These are phyloP conservation scores for Dentipellis fragilis DNA, from an alignment of 768 basidiomycete genomes.

Conservation along the genomic window DNA sequence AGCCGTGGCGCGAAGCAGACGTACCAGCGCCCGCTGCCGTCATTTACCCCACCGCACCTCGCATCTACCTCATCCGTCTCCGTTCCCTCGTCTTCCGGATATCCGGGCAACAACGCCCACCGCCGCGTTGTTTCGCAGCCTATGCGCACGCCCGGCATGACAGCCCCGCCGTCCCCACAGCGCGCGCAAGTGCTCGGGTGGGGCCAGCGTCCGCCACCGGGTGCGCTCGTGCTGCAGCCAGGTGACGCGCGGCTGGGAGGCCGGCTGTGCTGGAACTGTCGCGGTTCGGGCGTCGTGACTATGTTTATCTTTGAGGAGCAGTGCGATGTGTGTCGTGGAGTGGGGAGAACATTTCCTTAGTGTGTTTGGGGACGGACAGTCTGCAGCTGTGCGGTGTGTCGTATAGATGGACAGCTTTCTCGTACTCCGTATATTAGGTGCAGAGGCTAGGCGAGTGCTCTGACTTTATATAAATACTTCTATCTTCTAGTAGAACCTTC, in stretches of 20 bases:
- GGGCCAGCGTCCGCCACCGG: conserved; percentile 24
- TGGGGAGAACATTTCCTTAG: conserved; percentile 34
- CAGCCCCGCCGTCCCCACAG: not conserved
- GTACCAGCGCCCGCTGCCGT: conserved; percentile 14
- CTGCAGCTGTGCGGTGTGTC: too few relatives aligned
- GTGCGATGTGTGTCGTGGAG: conserved; percentile 53
- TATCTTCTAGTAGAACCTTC: too few relatives aligned
- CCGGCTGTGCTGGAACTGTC: conserved; percentile 51
- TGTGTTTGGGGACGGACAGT: not conserved
- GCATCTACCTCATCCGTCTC: not conserved
- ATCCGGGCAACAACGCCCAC: too few relatives aligned
- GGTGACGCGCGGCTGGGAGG: conserved; percentile 72
- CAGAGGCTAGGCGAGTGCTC: too few relatives aligned
- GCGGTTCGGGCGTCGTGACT: conserved; percentile 42
- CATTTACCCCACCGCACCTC: conserved; percentile 8
- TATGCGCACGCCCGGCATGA: not conserved
- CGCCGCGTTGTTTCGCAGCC: not conserved
- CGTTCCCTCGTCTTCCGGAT: not conserved
- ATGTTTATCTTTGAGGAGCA: conserved; percentile 45
- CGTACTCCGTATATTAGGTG: too few relatives aligned
- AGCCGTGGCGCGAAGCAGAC: not conserved
- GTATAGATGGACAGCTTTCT: too few relatives aligned
- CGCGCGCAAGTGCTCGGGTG: conserved; percentile 14
- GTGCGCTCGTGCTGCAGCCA: conserved; percentile 39
- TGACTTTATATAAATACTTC: too few relatives aligned